Conservation (phyloP, 73 alveolate species). For the Paraurostyla sp. region DNA sequence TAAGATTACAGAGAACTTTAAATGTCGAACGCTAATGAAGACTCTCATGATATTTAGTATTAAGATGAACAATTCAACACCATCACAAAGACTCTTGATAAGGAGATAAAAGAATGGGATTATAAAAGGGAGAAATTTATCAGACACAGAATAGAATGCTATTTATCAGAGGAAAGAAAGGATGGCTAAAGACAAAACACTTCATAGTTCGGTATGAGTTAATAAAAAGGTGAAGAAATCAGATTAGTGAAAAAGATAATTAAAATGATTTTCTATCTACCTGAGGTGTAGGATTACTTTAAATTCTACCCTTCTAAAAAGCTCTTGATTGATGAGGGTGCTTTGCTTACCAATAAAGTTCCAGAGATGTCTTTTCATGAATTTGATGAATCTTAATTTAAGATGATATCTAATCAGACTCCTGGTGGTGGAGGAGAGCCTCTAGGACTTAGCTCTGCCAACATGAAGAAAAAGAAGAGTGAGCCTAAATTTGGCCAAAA, state of each 20-base stretch:
- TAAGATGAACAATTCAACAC: neutral
- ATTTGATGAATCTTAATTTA: neutral
- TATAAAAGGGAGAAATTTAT: constrained; percentile 41
- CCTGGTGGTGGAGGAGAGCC: too few species aligned
- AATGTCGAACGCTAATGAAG: neutral
- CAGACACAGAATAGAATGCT: constrained; percentile 43
- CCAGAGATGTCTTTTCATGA: constrained; percentile 39
- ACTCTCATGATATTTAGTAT: neutral
- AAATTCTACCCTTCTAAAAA: constrained; percentile 35
- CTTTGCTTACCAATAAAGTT: constrained; percentile 17
- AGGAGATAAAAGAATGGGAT: constrained; percentile 57
- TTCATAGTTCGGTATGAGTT: neutral
- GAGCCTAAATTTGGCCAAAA: neutral
- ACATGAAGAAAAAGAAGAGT: constrained; percentile 49
- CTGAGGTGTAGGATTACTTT: constrained; percentile 36
- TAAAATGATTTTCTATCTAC: constrained; percentile 37
- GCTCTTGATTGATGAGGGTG: neutral
- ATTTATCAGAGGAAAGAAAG: constrained; percentile 57
- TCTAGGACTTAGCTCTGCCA: too few species aligned
- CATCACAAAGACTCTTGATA: constrained; percentile 1
- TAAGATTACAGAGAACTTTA: constrained; percentile 53
- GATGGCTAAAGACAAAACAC: constrained; percentile 60
- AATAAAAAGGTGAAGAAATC: neutral
- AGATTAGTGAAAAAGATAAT: neutral
- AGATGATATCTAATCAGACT: too few species aligned